A percentile compares a stretch with the other conserved stretches of the same genome.
These are phyloP conservation scores for Dryas integrifolia DNA, from an alignment of 331 rosid species.

Conservation along the genomic window DNA sequence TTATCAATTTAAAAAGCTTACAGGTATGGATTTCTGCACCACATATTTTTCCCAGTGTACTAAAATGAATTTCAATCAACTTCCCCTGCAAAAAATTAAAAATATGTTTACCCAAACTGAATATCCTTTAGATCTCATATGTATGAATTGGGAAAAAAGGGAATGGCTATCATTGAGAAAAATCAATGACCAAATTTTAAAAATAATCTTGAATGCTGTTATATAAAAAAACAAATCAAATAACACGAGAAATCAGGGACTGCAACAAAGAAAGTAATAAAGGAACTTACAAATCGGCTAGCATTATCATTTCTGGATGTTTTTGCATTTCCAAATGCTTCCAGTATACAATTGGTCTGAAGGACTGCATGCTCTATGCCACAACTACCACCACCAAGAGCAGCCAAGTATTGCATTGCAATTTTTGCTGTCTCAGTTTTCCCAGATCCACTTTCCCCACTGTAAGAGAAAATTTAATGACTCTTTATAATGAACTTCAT, in stretches of 20 bases:
- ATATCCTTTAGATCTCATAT: conserved; percentile 18
- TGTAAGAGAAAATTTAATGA: conserved; percentile 33
- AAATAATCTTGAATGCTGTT: conserved; percentile 10
- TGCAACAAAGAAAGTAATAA: conserved; percentile 24
- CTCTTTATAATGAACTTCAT: neutral
- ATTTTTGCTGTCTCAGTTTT: conserved; percentile 89
- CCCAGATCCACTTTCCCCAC: conserved; percentile 99
- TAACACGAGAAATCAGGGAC: conserved; percentile 2
- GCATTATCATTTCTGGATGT: conserved; percentile 80
- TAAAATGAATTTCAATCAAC: conserved; percentile 83
- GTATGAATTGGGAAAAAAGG: conserved; percentile 7
- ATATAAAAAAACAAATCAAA: neutral
- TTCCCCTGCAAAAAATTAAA: conserved; percentile 67
- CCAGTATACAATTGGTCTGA: conserved; percentile 68
- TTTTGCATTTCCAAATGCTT: conserved; percentile 95
- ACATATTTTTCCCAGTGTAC: conserved; percentile 60
- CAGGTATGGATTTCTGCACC: conserved; percentile 88
- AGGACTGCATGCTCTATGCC: conserved; percentile 67
- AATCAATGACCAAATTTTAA: conserved; percentile 2
- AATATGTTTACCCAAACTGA: conserved; percentile 28
- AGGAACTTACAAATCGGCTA: conserved; percentile 89
- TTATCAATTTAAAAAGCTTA: conserved; percentile 46
- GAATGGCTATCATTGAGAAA: neutral
- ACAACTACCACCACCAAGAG: conserved; percentile 64
- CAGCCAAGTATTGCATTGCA: conserved; percentile 84